Percentiles rank a stretch among this genome's conserved stretches.
phyloP scores from a whole-genome alignment of 2,329 filamentous ascomycete genomes.

The Pseudogymnoascus sp. region DNA sequence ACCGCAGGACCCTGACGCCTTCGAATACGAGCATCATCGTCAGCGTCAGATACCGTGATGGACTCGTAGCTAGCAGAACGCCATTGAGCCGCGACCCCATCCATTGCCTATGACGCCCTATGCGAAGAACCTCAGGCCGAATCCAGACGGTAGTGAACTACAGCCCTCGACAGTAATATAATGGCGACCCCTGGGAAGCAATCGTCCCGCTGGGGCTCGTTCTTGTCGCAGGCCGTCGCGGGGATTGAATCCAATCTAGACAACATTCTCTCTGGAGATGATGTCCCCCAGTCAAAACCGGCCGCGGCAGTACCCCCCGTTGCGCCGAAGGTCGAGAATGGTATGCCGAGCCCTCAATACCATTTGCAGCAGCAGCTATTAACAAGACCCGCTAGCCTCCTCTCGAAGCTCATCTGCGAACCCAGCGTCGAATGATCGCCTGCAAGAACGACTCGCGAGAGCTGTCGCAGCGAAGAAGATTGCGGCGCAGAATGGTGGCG shows the following conservation, averaged over 20 bases:
- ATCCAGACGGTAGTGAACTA: neutral
- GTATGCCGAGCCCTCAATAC: slow-evolving; percentile 20
- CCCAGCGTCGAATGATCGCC: slow-evolving; percentile 61
- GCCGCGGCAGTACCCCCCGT: slow-evolving; percentile 29
- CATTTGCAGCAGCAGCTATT: slow-evolving; percentile 1
- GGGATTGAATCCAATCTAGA: slow-evolving; percentile 91
- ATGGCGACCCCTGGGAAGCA: slow-evolving; percentile 30
- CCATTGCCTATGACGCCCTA: neutral
- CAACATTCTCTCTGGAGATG: slow-evolving; percentile 77
- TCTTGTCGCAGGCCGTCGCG: slow-evolving; percentile 83
- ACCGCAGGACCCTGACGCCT: neutral
- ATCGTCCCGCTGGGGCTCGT: slow-evolving; percentile 63
- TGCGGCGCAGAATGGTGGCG: slow-evolving; percentile 35
- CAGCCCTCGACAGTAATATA: neutral
- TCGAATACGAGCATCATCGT: slow-evolving; percentile 5
- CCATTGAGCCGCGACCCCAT: slow-evolving; percentile 1
- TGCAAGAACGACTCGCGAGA: slow-evolving; percentile 83
- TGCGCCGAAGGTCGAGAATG: slow-evolving; percentile 27
- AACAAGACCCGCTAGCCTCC: slow-evolving; percentile 30
- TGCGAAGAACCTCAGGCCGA: neutral
- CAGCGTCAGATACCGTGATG: slow-evolving; percentile 5
- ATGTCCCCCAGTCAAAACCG: slow-evolving; percentile 38
- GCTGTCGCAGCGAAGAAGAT: slow-evolving; percentile 68
- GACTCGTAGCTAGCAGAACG: neutral
- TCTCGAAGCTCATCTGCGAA: slow-evolving; percentile 58